Conservation (phyloP, 2,329 filamentous ascomycete species). For the Paramyrothecium sp. region DNA sequence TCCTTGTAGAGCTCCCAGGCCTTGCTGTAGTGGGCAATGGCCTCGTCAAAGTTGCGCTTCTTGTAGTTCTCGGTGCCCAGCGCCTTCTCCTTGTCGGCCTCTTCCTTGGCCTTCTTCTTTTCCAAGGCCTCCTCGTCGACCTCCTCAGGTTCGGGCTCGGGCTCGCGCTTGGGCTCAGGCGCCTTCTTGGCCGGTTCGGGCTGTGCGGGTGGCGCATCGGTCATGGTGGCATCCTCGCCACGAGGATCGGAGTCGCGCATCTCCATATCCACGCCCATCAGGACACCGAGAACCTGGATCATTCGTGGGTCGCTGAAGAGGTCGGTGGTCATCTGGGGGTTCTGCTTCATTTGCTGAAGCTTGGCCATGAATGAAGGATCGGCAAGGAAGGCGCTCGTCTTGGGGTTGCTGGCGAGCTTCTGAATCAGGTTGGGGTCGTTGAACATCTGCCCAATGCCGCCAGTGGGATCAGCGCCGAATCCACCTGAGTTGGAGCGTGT, state of each 20-base stretch:
- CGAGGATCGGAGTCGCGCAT: slow-evolving; percentile 36
- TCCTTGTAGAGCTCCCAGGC: slow-evolving; percentile 96
- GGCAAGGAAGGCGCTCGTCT: slow-evolving; percentile 78
- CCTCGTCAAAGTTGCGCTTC: slow-evolving; percentile 94
- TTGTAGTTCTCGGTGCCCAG: slow-evolving; percentile 95
- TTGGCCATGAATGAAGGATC: slow-evolving; percentile 90
- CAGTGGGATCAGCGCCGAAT: slow-evolving; percentile 60
- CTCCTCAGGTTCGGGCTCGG: slow-evolving; percentile 64
- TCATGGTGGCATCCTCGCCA: slow-evolving; percentile 69
- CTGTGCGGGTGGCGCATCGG: slow-evolving; percentile 55
- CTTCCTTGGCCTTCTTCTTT: slow-evolving; percentile 87
- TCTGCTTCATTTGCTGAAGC: slow-evolving; percentile 75
- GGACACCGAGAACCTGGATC: slow-evolving; percentile 88
- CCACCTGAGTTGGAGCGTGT: slow-evolving; percentile 20
- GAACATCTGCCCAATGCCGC: slow-evolving; percentile 88
- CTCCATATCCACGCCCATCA: slow-evolving; percentile 91
- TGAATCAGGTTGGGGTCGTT: slow-evolving; percentile 85
- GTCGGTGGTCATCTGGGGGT: slow-evolving; percentile 75
- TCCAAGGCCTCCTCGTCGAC: slow-evolving; percentile 81
- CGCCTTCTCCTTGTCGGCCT: slow-evolving; percentile 91
- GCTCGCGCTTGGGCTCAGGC: slow-evolving; percentile 45
- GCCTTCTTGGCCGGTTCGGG: slow-evolving; percentile 54
- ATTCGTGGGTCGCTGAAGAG: slow-evolving; percentile 89
- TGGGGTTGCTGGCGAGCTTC: slow-evolving; percentile 92
- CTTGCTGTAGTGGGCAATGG: slow-evolving; percentile 90